phyloP scores from a whole-genome alignment of 2,329 filamentous ascomycete genomes.

The Talaromyces sp. region DNA sequence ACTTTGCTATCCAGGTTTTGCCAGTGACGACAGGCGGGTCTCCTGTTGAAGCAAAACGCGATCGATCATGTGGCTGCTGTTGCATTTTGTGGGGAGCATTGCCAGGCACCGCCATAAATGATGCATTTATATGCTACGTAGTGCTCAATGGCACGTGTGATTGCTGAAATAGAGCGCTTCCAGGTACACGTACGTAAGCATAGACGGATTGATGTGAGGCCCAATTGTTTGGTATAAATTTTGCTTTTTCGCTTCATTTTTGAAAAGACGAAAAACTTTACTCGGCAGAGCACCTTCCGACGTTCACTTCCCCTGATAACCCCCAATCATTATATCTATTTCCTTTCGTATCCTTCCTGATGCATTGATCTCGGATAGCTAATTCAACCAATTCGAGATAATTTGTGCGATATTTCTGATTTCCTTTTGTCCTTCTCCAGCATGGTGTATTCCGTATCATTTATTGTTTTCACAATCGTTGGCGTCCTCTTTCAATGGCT shows the following conservation, averaged over 20 bases:
- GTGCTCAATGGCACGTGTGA: slow-evolving; percentile 13
- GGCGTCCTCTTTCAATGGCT: slow-evolving; percentile 28
- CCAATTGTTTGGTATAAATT: slow-evolving; percentile 14
- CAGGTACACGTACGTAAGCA: slow-evolving; percentile 10
- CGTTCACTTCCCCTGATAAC: neutral
- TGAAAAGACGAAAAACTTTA: neutral
- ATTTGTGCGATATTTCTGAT: neutral
- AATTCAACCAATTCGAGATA: neutral
- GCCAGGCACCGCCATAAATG: slow-evolving; percentile 14
- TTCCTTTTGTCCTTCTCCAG: slow-evolving; percentile 15
- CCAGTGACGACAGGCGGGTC: slow-evolving; percentile 7
- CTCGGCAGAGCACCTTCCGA: neutral
- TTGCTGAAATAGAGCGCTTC: slow-evolving; percentile 7
- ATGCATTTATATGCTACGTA: slow-evolving; percentile 1
- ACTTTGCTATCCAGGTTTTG: neutral
- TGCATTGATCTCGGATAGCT: neutral
- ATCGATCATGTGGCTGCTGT: slow-evolving; percentile 20
- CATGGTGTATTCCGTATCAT: slow-evolving; percentile 34
- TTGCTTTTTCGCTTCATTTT: slow-evolving; percentile 10
- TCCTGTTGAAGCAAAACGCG: slow-evolving; percentile 8
- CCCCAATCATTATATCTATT: neutral
- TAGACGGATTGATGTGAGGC: neutral
- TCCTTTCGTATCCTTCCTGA: neutral
- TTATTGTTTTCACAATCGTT: slow-evolving; percentile 30
- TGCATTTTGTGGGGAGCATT: slow-evolving; percentile 20